Evolutionary conservation across 345 rosid species (phyloP).

Genomic region (Barbarea vulgaris): DNA sequence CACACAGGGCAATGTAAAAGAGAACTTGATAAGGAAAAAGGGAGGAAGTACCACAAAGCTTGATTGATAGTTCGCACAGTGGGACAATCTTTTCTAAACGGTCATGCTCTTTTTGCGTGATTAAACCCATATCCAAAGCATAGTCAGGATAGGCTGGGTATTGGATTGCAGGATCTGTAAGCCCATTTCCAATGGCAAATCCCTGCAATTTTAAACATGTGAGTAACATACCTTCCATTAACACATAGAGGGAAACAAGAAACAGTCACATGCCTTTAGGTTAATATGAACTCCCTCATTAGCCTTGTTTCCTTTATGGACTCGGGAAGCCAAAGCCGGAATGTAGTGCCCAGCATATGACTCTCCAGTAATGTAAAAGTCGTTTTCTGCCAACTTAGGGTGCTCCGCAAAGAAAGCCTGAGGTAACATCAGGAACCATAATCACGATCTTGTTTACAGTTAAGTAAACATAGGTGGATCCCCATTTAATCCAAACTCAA

Average conservation of each 20-base stretch:
- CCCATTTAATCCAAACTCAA: background rate
- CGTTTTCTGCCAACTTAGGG: conserved; percentile 71
- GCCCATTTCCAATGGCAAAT: conserved; percentile 98
- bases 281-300: conserved; percentile 84
- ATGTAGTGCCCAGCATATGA: conserved; percentile 99
- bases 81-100: conserved; percentile 82
- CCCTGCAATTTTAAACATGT: conserved; percentile 59
- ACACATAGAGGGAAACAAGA: background rate
- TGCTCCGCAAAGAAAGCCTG: conserved; percentile 95
- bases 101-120: conserved; percentile 54
- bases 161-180: conserved; percentile 91
- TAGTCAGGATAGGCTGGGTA: conserved; percentile 96
- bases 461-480: background rate
- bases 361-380: conserved; percentile 95
- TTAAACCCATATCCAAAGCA: conserved; percentile 88
- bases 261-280: conserved; percentile 61
- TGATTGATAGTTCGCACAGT: conserved; percentile 76
- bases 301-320: conserved; percentile 92
- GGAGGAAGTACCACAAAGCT: conserved; percentile 78
- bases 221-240: conserved; percentile 20
- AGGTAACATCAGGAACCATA: conserved; percentile 21
- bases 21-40: conserved; percentile 7
- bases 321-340: conserved; percentile 94
- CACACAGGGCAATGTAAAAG: background rate
- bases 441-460: conserved; percentile 15